Evolutionary conservation across 352 stramenopile species (phyloP), one percentile per base, ranked within the genome.

Genomic region (Phytophthora agathidicida): DNA sequence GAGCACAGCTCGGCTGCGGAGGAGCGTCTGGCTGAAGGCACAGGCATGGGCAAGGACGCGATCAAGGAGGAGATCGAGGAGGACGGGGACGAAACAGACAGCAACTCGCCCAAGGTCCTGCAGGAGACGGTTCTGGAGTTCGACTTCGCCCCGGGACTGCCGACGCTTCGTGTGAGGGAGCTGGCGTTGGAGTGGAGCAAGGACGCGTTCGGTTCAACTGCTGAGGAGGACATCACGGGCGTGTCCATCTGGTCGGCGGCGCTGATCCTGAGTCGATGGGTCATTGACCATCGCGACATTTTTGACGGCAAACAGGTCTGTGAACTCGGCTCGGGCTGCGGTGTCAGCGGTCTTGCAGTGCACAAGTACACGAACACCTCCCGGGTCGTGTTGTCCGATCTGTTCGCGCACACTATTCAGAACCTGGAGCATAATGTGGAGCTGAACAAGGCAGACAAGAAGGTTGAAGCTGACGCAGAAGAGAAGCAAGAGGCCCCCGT

Each of bases 231-330:
- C 43, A 94, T 93, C 41, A 96, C 87, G 2, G 87, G 87, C 14
- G 83, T 96, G 8, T 93, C 83, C 13, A 93, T 94, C 50, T 96
- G 87, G 87, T 96, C 87, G n/a, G 87, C 87, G 31, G 87, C 87
- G 22, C 67, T 96, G 1, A 82, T 96, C 36, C 50, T 96, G 23
- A 91, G 80, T 74, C 85, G 85, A 17, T 96, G 85, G 85, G 65
- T 96, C 41, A 79, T 96, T 24, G 79, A 89, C 37, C 67, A 92
- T 33, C 68, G 73, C 11, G 54, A 66, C 1, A 32, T 80, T 5
- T 96, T 94, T 46, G 65, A 76, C 7, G 70, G 71, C 38, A 96
- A 94, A 51, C 60, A 80, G 17, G 85, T 96, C 9, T 94, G 83
- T 24, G 87, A 96, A 50, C 63, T 96, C 1, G 87, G 87, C 31